Conservation (phyloP, 2,329 filamentous ascomycete species). For the Hypomyces rosellus region DNA sequence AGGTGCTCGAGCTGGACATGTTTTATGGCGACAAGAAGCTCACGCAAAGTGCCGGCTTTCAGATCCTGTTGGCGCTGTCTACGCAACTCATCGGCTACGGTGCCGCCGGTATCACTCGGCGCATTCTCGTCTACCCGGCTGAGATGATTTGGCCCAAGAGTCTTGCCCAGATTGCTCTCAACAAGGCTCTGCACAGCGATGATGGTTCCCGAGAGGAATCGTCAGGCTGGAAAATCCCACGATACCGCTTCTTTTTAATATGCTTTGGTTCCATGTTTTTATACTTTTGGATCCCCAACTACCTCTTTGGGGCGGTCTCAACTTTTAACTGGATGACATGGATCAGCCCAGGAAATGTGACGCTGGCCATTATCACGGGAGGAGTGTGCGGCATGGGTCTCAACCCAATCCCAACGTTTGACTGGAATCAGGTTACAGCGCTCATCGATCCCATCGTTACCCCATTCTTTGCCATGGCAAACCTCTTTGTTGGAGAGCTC, state of each 20-base stretch:
- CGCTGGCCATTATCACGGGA: constrained; percentile 29
- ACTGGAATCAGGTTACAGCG: constrained; percentile 32
- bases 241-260: constrained; percentile 37
- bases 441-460: constrained; percentile 26
- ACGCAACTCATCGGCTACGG: constrained; percentile 49
- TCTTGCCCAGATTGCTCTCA: constrained; percentile 41
- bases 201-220: constrained; percentile 17
- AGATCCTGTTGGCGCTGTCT: constrained; percentile 38
- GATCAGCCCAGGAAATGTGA: constrained; percentile 37
- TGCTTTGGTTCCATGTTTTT: constrained; percentile 40
- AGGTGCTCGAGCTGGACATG: constrained; percentile 36
- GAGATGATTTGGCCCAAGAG: constrained; percentile 46
- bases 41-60: constrained; percentile 34
- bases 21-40: constrained; percentile 38
- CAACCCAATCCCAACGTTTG: constrained; percentile 32
- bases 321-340: constrained; percentile 46
- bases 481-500: constrained; percentile 31
- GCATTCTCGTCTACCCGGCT: constrained; percentile 43
- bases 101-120: constrained; percentile 39
- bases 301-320: constrained; percentile 39
- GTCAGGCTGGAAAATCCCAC: constrained; percentile 18
- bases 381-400: constrained; percentile 31
- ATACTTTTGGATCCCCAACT: constrained; percentile 47
- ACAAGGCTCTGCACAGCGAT: constrained; percentile 17
- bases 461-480: constrained; percentile 24